Percentiles rank a stretch among this genome's conserved stretches.
These are phyloP conservation scores for Breviolum minutum DNA, from an alignment of 73 alveolate species.

Conservation along the genomic window DNA sequence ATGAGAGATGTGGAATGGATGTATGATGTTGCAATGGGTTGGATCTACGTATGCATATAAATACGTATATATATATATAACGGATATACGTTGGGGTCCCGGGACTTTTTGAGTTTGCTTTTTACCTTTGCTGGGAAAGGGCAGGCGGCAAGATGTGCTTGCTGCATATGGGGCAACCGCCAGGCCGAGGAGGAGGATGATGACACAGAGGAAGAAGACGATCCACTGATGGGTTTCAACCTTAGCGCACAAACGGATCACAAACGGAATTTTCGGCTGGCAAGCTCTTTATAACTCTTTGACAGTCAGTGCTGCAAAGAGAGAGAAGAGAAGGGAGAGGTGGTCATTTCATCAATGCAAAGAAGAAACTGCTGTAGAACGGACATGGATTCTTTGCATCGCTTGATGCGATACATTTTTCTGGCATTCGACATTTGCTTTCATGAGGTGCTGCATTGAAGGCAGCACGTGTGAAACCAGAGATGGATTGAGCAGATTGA, in stretches of 20 bases:
- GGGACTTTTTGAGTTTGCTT: no score
- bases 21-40: not conserved
- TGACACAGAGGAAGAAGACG: slow-evolving; percentile 85
- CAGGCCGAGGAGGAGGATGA: slow-evolving; percentile 77
- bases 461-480: slow-evolving; percentile 72
- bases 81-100: no score
- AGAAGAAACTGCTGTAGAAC: no score
- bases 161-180: not conserved
- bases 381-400: not conserved
- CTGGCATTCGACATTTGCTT: not conserved
- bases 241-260: not conserved
- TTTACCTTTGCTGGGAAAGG: no score
- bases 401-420: not conserved
- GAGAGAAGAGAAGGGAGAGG: no score
- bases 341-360: no score
- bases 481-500: slow-evolving; percentile 62
- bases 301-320: not conserved
- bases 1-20: not conserved
- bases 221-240: slow-evolving; percentile 68
- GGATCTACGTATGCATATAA: not conserved
- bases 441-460: slow-evolving; percentile 72
- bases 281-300: not conserved
- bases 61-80: no score
- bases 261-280: not conserved
- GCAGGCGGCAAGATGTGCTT: not conserved